Evolutionary conservation across 768 basidiomycete genomes (phyloP).

Genomic region (Termitomyces sp.): DNA sequence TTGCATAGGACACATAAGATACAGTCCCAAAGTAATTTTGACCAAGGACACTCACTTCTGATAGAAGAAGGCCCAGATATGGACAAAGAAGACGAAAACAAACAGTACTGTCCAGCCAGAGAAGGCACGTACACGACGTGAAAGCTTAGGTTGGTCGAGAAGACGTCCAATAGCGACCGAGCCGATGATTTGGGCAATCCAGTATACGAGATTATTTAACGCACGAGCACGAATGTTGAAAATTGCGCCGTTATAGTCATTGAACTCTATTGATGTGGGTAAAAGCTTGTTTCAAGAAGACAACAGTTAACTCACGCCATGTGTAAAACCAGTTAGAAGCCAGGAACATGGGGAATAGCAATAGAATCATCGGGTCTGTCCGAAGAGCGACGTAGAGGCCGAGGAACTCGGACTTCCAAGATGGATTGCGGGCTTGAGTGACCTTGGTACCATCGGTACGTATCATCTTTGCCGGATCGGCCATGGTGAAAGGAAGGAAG

Average conservation of each 20-base stretch:
- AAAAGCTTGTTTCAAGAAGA: not conserved
- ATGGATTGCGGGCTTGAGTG: conserved; percentile 54
- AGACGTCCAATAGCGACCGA: conserved; percentile 63
- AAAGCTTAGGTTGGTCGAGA: conserved; percentile 50
- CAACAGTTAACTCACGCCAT: conserved; percentile 50
- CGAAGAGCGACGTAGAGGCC: conserved; percentile 63
- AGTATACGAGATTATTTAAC: conserved; percentile 76
- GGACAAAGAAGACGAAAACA: conserved; percentile 58
- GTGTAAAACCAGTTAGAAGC: conserved; percentile 85
- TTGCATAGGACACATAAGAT: conserved; percentile 8
- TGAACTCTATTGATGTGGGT: conserved; percentile 48
- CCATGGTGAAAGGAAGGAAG: conserved; percentile 62
- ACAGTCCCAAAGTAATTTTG: not conserved
- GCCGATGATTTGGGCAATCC: conserved; percentile 74
- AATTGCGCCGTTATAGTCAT: conserved; percentile 69
- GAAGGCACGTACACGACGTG: conserved; percentile 67
- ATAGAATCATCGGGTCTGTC: conserved; percentile 65
- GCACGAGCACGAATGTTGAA: conserved; percentile 78
- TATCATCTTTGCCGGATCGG: conserved; percentile 64
- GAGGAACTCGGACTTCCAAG: conserved; percentile 73
- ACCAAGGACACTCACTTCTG: conserved; percentile 45
- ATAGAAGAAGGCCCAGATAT: conserved; percentile 75
- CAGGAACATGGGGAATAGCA: conserved; percentile 85
- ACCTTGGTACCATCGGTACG: conserved; percentile 74
- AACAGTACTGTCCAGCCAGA: conserved; percentile 61